phyloP scores from a whole-genome alignment of 2,329 filamentous ascomycete species.

The Trichoderma simmonsii region DNA sequence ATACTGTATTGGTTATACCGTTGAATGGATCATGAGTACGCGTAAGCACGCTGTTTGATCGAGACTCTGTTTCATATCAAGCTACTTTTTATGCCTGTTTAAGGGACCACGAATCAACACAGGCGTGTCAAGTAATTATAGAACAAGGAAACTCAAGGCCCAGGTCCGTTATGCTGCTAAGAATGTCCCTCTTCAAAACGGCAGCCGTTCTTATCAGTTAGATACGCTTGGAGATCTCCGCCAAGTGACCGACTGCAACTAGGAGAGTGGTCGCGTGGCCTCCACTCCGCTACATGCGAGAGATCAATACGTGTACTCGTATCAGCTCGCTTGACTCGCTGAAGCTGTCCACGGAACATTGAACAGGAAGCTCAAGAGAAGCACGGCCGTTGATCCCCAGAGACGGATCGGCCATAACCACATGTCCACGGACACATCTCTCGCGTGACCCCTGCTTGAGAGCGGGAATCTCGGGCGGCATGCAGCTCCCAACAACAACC shows the following conservation, averaged over 20 bases:
- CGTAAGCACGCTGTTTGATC: background rate
- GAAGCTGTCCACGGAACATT: background rate
- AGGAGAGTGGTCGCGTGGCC: constrained; percentile 4
- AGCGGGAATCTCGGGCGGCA: constrained; percentile 11
- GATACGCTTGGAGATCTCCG: background rate
- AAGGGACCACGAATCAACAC: background rate
- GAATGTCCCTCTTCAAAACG: background rate
- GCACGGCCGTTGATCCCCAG: background rate
- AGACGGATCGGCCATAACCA: background rate
- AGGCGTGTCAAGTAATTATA: background rate
- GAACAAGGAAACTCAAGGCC: background rate
- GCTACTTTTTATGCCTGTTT: constrained; percentile 6
- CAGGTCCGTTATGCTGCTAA: background rate
- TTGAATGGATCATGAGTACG: background rate
- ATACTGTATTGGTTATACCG: background rate
- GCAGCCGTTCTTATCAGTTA: background rate
- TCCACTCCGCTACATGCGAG: background rate
- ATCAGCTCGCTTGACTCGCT: background rate
- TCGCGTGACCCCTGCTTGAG: background rate
- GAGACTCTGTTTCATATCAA: constrained; percentile 1
- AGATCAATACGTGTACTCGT: constrained; percentile 13
- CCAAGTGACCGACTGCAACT: background rate
- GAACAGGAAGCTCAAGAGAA: background rate
- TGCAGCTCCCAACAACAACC: constrained; percentile 2
- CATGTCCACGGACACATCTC: constrained; percentile 4